phyloP scores from a whole-genome alignment of 192 early-diverging fungal species.

The Linnemannia schmuckeri region DNA sequence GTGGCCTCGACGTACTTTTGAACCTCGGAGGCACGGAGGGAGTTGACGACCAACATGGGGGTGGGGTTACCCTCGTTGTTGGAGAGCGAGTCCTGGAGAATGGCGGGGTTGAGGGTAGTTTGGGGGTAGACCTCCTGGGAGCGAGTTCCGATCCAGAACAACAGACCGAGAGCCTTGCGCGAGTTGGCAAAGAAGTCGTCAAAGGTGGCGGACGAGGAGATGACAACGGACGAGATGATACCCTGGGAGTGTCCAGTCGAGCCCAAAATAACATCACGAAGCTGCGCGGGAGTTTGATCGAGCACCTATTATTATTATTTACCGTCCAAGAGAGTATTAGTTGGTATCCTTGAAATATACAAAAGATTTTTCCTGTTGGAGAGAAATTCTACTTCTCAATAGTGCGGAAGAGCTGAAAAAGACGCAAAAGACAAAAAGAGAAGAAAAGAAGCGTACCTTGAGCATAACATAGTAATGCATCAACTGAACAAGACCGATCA shows the following conservation, averaged over 20 bases:
- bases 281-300: slow-evolving; percentile 68
- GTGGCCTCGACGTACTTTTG: slow-evolving; percentile 88
- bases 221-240: slow-evolving; percentile 85
- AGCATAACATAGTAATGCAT: slow-evolving; percentile 90
- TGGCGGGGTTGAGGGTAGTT: slow-evolving; percentile 87
- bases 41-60: slow-evolving; percentile 92
- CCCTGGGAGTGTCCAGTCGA: slow-evolving; percentile 95
- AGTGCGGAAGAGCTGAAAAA: too few species aligned
- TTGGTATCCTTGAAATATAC: not conserved
- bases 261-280: slow-evolving; percentile 72
- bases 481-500: slow-evolving; percentile 93
- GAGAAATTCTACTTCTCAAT: not conserved
- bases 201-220: slow-evolving; percentile 83
- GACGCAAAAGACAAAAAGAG: not conserved
- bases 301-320: slow-evolving; percentile 54
- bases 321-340: not conserved
- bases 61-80: slow-evolving; percentile 93
- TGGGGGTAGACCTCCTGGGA: slow-evolving; percentile 84
- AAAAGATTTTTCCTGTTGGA: too few species aligned
- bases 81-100: slow-evolving; percentile 89
- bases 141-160: slow-evolving; percentile 87
- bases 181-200: slow-evolving; percentile 83
- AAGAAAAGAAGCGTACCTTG: slow-evolving; percentile 50
- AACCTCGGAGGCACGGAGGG: slow-evolving; percentile 86
- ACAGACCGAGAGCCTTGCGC: slow-evolving; percentile 82